phyloP scores from a whole-genome alignment of 1,139 yeast species.

The Debaryomyces singareniensis region DNA sequence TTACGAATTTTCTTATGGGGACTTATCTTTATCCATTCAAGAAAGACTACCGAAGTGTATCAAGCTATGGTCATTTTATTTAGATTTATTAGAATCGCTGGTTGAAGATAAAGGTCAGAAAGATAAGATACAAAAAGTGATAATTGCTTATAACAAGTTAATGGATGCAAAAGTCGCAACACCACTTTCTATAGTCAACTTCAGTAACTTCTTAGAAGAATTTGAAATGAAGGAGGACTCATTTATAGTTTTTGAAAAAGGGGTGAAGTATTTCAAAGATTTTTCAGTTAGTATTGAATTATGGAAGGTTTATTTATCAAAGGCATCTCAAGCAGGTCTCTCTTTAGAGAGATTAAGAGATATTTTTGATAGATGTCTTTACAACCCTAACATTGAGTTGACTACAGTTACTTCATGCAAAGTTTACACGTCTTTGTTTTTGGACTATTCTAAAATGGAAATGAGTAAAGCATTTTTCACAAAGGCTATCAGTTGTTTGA shows the following conservation, averaged over 20 bases:
- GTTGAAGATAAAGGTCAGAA: conserved; percentile 24
- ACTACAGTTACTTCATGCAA: conserved; percentile 5
- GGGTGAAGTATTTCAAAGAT: conserved; percentile 52
- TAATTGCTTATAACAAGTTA: conserved; percentile 49
- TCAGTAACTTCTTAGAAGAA: conserved; percentile 56
- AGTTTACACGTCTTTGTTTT: conserved; percentile 39
- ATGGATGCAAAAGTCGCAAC: conserved; percentile 65
- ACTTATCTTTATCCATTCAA: conserved; percentile 48
- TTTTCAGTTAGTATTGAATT: conserved; percentile 58
- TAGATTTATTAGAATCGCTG: conserved; percentile 66
- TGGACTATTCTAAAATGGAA: conserved; percentile 61
- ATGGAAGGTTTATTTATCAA: conserved; percentile 64
- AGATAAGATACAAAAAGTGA: conserved; percentile 17
- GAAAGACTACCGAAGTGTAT: conserved; percentile 53
- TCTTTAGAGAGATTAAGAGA: conserved; percentile 60
- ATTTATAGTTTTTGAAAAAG: conserved; percentile 62
- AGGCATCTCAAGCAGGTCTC: conserved; percentile 30
- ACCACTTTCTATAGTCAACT: conserved; percentile 59
- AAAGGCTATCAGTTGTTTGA: conserved; percentile 22
- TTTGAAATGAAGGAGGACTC: conserved; percentile 44
- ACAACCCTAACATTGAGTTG: conserved; percentile 20
- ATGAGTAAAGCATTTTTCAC: conserved; percentile 18
- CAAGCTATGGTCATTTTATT: conserved; percentile 66
- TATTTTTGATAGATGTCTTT: conserved; percentile 55
- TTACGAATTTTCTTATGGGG: conserved; percentile 26